Conservation (phyloP, 192 early-diverging fungal species). For the Oehlia diaphana region DNA sequence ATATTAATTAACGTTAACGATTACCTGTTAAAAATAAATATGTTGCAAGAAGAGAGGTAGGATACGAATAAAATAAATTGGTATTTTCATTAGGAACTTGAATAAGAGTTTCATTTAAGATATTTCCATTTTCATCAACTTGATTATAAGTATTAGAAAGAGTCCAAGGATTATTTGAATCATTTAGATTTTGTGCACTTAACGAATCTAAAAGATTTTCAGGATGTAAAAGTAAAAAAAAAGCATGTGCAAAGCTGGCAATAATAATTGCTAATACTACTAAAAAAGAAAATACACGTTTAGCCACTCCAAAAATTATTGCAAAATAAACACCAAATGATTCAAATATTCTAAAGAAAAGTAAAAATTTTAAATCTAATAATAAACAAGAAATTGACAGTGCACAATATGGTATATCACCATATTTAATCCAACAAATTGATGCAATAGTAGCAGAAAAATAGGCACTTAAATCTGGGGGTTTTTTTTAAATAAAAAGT, state of each 20-base stretch:
- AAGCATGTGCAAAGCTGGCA: conserved; percentile 4
- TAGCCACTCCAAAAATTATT: background rate
- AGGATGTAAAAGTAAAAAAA: conserved; percentile 6
- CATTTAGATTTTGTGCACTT: background rate
- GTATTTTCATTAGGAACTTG: background rate
- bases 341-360: conserved; percentile 6
- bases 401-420: background rate
- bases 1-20: background rate
- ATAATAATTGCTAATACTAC: conserved; percentile 1
- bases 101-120: background rate
- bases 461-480: background rate
- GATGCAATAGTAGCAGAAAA: background rate
- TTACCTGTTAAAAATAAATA: conserved; percentile 15
- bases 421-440: background rate
- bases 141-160: background rate
- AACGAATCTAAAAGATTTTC: background rate
- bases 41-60: background rate
- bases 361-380: conserved; percentile 10
- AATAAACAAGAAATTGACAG: background rate
- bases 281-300: conserved; percentile 7
- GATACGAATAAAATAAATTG: background rate
- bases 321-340: conserved; percentile 10
- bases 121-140: background rate
- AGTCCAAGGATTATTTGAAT: background rate
- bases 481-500: background rate